Evolutionary conservation across 2,329 filamentous ascomycete genomes (phyloP), one percentile per base, ranked within the genome.

Genomic region (Fusarium sp.): DNA sequence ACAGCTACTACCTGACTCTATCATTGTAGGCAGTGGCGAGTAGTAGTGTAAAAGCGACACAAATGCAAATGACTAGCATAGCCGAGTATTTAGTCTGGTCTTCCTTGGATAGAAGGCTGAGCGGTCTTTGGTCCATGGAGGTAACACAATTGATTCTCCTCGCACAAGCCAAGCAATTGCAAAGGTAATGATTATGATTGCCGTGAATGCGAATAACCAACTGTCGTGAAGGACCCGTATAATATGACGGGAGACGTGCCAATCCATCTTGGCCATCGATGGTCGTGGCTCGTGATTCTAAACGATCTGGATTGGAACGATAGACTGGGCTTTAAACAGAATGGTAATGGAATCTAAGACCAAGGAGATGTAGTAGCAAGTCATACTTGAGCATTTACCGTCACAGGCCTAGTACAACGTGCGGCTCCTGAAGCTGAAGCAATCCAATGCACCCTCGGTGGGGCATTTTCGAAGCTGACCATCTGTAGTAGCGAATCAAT

Each of bases 61-160:
- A 61, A 16, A 70, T 56, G 6, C 27, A 34, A n/a, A 56, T 57
- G 11, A 63, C 54, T 6, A 73, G 23, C 50, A 73, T 60, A 16
- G 39, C 11, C 16, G 71, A 34, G 16, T 71, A 73, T 39, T 43
- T 58, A 10, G 34, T 14, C 62, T 63, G 67, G 6, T 73, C 62
- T 3, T 64, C 58, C 6, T 48, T 67, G 2, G 70, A 58, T 18
- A 71, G 73, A 23, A 73, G 37, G 18, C 67, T 67, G 3, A 73
- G 4, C 73, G 52, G 18, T 73, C 71, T 41, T 71, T 73, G 5
- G 70, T 73, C 71, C 70, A 73, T 2, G 63, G 52, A 11, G 70
- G 70, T 62, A 73, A 63, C 5, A 39, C 6, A 14, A 73, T 64
- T 6, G 58, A n/a, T 1, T 41, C 20, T 11, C 34, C 52, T 9